A percentile compares a stretch with the other conserved stretches of the same genome.
These are phyloP conservation scores for Rehmannia glutinosa DNA, from an alignment of 257 asterid species.

Conservation along the genomic window DNA sequence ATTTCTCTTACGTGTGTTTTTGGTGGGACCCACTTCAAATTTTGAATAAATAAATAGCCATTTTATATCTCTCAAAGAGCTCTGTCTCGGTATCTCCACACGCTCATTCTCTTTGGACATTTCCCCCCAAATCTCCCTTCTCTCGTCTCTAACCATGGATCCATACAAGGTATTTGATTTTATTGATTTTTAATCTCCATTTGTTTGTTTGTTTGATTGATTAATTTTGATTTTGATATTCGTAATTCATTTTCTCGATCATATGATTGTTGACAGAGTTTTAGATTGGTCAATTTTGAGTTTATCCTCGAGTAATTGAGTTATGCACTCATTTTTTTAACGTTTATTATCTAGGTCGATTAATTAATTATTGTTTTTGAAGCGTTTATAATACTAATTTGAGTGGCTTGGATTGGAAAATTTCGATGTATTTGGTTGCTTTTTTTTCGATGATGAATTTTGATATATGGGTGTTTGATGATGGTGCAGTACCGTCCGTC, in stretches of 20 bases:
- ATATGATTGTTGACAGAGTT: neutral
- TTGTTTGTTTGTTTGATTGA: neutral
- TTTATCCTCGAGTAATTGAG: neutral
- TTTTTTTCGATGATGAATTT: neutral
- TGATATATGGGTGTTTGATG: conserved; percentile 4
- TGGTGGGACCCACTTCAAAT: neutral
- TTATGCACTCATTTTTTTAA: neutral
- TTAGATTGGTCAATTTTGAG: too few species aligned
- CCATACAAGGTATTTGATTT: conserved; percentile 55
- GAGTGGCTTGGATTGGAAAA: neutral
- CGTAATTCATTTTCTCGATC: neutral
- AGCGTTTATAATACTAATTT: neutral
- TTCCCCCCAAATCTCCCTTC: neutral
- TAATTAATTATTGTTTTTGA: too few species aligned
- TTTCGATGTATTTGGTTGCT: neutral
- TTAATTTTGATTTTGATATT: neutral
- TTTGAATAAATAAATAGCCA: neutral
- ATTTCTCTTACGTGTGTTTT: too few species aligned
- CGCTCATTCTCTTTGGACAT: neutral
- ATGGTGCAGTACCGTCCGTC: conserved; percentile 80
- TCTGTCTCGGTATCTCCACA: neutral
- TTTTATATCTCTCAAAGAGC: neutral
- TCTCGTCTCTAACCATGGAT: conserved; percentile 46
- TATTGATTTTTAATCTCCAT: neutral
- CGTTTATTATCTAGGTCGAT: too few species aligned